Percentiles rank a stretch among this genome's conserved stretches.
Conservation (phyloP, 352 stramenopile species). For the Pythium rhizo-oryzae region DNA sequence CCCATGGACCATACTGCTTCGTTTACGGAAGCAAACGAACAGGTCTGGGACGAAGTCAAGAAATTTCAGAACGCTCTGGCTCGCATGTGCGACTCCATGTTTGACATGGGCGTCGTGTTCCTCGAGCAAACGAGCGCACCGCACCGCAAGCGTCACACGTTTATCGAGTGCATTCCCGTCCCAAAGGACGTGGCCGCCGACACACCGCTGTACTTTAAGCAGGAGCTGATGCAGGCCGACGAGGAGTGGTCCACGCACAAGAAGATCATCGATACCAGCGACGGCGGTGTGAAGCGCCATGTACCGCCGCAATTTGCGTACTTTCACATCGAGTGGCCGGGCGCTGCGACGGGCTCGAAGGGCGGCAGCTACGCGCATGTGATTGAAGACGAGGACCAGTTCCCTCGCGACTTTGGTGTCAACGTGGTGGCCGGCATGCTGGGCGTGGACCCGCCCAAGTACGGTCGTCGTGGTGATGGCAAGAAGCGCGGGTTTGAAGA, state of each 20-base stretch:
- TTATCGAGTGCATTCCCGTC: constrained; percentile 84
- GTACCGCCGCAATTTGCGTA: constrained; percentile 82
- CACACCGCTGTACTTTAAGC: constrained; percentile 82
- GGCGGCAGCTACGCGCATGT: constrained; percentile 78
- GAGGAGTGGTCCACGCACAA: constrained; percentile 83
- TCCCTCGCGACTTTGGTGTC: constrained; percentile 76
- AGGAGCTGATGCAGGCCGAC: constrained; percentile 77
- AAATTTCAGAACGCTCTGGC: constrained; percentile 66
- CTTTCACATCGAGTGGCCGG: constrained; percentile 82
- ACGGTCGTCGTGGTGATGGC: constrained; percentile 47
- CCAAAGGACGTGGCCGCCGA: constrained; percentile 59
- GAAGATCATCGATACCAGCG: constrained; percentile 77
- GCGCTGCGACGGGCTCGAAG: constrained; percentile 9
- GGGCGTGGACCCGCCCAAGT: constrained; percentile 65
- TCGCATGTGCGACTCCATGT: constrained; percentile 59
- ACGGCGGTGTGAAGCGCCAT: constrained; percentile 59
- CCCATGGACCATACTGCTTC: constrained; percentile 73
- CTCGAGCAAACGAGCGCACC: constrained; percentile 77
- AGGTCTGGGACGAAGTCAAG: constrained; percentile 63
- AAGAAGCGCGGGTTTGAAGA: constrained; percentile 48
- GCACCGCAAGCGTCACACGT: constrained; percentile 61
- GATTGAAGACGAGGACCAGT: constrained; percentile 79
- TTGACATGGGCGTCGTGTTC: constrained; percentile 69
- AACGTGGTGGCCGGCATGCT: constrained; percentile 82
- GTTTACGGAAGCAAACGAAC: constrained; percentile 58